Percentiles rank a stretch among this genome's conserved stretches.
phyloP scores from a whole-genome alignment of 1,284 basidiomycete genomes.

The Microbotryum intermedium region DNA sequence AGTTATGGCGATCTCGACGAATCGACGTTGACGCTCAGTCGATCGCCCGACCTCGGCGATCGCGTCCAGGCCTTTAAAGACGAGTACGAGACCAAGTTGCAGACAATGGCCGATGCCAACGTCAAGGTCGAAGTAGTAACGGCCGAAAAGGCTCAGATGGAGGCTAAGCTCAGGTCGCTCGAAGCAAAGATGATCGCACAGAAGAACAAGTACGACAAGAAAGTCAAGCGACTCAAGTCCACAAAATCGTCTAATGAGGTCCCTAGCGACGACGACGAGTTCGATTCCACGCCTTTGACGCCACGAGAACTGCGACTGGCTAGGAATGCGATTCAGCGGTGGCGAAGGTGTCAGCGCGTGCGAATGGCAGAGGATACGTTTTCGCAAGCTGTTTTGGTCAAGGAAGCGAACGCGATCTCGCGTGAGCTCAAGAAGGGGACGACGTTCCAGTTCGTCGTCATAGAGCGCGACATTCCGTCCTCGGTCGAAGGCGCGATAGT shows the following conservation, averaged over 20 bases:
- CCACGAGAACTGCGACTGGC: conserved; percentile 56
- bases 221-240: conserved; percentile 49
- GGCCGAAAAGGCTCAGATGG: conserved; percentile 82
- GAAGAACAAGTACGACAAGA: conserved; percentile 29
- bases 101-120: conserved; percentile 57
- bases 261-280: conserved; percentile 45
- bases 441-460: conserved; percentile 83
- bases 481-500: conserved; percentile 80
- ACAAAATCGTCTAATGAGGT: not conserved
- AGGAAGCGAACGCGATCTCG: conserved; percentile 92
- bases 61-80: conserved; percentile 15
- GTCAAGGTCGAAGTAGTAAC: conserved; percentile 51
- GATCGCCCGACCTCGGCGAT: conserved; percentile 26
- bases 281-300: conserved; percentile 45
- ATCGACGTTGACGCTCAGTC: conserved; percentile 46
- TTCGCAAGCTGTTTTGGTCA: conserved; percentile 73
- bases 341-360: conserved; percentile 74
- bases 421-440: conserved; percentile 77
- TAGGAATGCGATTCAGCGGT: conserved; percentile 67
- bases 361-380: conserved; percentile 85
- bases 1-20: conserved; percentile 50
- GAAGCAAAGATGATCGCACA: conserved; percentile 63
- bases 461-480: conserved; percentile 57
- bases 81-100: conserved; percentile 55
- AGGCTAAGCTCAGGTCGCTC: conserved; percentile 70